A percentile compares a stretch with the other conserved stretches of the same genome.
phyloP scores from a whole-genome alignment of 2,329 filamentous ascomycete genomes.

The Cordyceps tenuipes region DNA sequence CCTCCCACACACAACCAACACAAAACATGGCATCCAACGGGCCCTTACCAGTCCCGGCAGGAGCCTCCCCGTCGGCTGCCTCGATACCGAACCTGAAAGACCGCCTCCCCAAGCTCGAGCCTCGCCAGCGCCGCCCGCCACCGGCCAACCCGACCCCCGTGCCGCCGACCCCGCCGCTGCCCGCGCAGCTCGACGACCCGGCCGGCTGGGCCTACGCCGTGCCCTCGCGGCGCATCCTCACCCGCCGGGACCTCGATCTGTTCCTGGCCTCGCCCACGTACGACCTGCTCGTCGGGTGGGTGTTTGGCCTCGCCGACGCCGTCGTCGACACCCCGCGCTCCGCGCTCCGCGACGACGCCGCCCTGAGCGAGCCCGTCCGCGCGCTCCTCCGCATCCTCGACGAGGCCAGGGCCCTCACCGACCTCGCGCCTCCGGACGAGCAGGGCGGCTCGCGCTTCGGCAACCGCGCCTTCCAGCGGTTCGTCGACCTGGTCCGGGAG shows the following conservation, averaged over 20 bases:
- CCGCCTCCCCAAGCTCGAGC: conserved; percentile 59
- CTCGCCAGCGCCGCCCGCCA: conserved; percentile 47
- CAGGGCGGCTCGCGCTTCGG: conserved; percentile 87
- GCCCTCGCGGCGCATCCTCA: conserved; percentile 75
- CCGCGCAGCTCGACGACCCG: conserved; percentile 52
- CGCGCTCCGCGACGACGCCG: conserved; percentile 41
- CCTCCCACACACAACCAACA: not conserved
- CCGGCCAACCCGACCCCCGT: conserved; percentile 52
- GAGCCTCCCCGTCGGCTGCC: conserved; percentile 11
- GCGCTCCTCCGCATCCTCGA: conserved; percentile 63
- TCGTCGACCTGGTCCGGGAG: conserved; percentile 61
- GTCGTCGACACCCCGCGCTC: conserved; percentile 64
- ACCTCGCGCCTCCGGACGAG: conserved; percentile 69
- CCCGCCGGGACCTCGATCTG: conserved; percentile 66
- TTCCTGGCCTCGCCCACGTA: conserved; percentile 74
- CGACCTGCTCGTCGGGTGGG: conserved; percentile 68
- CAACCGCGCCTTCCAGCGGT: conserved; percentile 81
- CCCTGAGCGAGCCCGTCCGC: conserved; percentile 51
- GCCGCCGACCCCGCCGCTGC: conserved; percentile 67
- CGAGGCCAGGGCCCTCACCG: conserved; percentile 57
- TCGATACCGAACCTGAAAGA: conserved; percentile 33
- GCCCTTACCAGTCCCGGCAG: not conserved
- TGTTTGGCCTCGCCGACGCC: conserved; percentile 78
- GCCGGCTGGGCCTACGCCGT: conserved; percentile 52
- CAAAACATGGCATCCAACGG: conserved; percentile 4